Conservation (phyloP, 1,284 basidiomycete species). For the Amylostereum areolatum region DNA sequence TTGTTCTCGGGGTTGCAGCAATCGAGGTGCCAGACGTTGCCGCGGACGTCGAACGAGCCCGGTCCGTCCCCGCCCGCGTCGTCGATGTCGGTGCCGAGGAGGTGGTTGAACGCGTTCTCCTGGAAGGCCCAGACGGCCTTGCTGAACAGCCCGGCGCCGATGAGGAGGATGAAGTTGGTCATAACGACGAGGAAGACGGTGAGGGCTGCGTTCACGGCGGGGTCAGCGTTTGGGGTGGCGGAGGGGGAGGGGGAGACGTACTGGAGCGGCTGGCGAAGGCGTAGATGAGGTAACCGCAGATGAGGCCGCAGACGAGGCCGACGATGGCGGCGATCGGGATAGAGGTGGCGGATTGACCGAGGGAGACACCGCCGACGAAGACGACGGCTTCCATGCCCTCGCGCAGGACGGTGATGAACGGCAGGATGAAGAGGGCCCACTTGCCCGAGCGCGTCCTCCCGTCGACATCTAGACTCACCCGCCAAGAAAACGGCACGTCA, state of each 20-base stretch:
- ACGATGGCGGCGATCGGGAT: slow-evolving; percentile 88
- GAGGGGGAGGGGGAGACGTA: slow-evolving; percentile 25
- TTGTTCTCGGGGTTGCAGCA: slow-evolving; percentile 75
- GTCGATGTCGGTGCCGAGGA: slow-evolving; percentile 73
- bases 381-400: slow-evolving; percentile 93
- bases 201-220: slow-evolving; percentile 43
- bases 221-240: neutral
- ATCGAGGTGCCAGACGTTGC: slow-evolving; percentile 83
- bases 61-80: slow-evolving; percentile 78
- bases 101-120: slow-evolving; percentile 56
- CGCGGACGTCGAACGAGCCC: slow-evolving; percentile 73
- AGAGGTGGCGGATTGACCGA: slow-evolving; percentile 72
- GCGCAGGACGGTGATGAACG: slow-evolving; percentile 84
- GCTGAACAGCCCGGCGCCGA: slow-evolving; percentile 86
- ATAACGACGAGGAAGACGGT: slow-evolving; percentile 82
- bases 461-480: slow-evolving; percentile 41
- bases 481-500: no score
- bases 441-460: slow-evolving; percentile 49
- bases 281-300: slow-evolving; percentile 69
- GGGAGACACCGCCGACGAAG: slow-evolving; percentile 89
- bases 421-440: slow-evolving; percentile 85
- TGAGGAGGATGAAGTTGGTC: slow-evolving; percentile 85
- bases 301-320: slow-evolving; percentile 71
- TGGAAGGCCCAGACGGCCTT: slow-evolving; percentile 69
- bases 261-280: slow-evolving; percentile 69